Conservation (phyloP, 345 rosid genomes). For the Acer negundo region DNA sequence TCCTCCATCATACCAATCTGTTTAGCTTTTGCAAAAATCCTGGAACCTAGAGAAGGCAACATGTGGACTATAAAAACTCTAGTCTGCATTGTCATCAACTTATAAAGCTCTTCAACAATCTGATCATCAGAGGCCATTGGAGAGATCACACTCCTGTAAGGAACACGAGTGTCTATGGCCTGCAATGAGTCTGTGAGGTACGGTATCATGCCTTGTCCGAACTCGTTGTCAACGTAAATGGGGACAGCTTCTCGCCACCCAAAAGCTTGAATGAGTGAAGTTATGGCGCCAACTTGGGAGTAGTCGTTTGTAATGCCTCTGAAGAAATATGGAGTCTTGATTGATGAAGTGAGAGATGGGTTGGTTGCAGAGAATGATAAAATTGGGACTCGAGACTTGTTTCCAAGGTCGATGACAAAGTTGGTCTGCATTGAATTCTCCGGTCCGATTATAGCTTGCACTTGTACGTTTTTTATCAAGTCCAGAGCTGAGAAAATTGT, state of each 20-base stretch:
- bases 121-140: slow-evolving; percentile 42
- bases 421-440: slow-evolving; percentile 40
- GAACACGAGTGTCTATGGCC: slow-evolving; percentile 38
- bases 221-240: slow-evolving; percentile 46
- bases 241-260: slow-evolving; percentile 61
- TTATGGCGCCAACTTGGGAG: slow-evolving; percentile 44
- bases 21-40: slow-evolving; percentile 45
- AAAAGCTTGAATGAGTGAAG: slow-evolving; percentile 39
- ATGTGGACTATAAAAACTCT: slow-evolving; percentile 61
- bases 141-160: slow-evolving; percentile 38
- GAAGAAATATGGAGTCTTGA: slow-evolving; percentile 49
- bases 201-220: slow-evolving; percentile 52
- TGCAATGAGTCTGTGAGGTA: slow-evolving; percentile 46
- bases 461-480: slow-evolving; percentile 47
- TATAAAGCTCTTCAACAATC: slow-evolving; percentile 50
- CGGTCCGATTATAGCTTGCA: slow-evolving; percentile 58
- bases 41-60: slow-evolving; percentile 33
- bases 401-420: slow-evolving; percentile 44
- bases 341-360: slow-evolving; percentile 37
- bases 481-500: slow-evolving; percentile 39
- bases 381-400: slow-evolving; percentile 47
- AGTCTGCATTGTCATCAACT: slow-evolving; percentile 48
- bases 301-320: slow-evolving; percentile 44
- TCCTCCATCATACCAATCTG: slow-evolving; percentile 50
- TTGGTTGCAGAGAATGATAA: slow-evolving; percentile 51